Percentiles rank a stretch among this genome's conserved stretches.
Conservation (phyloP, 1,284 basidiomycete species). For the Moesziomyces parantarcticus region DNA sequence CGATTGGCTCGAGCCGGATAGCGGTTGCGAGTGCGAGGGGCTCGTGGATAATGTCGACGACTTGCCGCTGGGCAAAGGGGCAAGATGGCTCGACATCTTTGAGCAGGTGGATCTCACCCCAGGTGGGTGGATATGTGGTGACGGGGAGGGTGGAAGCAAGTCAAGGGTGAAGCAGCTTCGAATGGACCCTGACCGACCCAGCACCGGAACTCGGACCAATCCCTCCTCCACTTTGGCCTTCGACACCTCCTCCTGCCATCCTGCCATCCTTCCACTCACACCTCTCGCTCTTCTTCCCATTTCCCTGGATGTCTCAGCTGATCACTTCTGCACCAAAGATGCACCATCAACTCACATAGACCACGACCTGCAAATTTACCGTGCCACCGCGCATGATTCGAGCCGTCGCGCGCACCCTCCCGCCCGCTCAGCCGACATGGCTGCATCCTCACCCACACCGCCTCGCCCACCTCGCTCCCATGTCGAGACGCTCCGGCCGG, state of each 20-base stretch:
- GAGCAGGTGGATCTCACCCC: neutral
- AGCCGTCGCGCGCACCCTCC: neutral
- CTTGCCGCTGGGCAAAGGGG: constrained; percentile 8
- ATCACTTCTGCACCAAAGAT: no score
- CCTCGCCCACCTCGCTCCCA: neutral
- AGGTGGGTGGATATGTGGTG: neutral
- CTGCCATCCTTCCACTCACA: no score
- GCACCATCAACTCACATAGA: neutral
- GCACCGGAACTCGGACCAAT: constrained; percentile 17
- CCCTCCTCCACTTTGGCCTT: constrained; percentile 12
- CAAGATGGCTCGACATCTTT: constrained; percentile 30
- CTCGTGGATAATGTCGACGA: constrained; percentile 2
- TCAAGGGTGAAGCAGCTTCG: neutral
- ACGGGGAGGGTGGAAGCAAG: constrained; percentile 1
- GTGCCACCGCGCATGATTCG: neutral
- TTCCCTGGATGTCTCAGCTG: no score
- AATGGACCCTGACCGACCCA: constrained; percentile 11
- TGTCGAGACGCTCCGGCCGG: constrained; percentile 17
- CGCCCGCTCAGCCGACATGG: neutral
- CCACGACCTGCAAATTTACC: no score
- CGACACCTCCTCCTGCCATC: neutral
- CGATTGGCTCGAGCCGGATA: no score
- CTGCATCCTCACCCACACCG: constrained; percentile 4
- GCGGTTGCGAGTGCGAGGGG: constrained; percentile 5
- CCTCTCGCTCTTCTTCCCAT: no score